Base-by-base conservation (phyloP, 1,139 yeast species). In the Pichia sp. region DNA sequence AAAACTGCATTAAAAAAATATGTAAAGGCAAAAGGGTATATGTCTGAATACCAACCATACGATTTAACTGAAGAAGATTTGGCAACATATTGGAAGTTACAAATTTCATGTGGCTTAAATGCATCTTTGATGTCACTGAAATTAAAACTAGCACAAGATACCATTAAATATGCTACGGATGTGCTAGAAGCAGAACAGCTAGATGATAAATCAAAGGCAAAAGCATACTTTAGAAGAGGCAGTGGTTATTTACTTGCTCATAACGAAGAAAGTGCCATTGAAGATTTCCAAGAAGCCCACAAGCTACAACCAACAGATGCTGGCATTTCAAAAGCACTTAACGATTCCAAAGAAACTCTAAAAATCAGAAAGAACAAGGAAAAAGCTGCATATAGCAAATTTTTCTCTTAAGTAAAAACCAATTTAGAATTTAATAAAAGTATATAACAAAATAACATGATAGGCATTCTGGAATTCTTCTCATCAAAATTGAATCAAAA, bases 161-260 rank as follows among this genome's bases (percentile, higher is more conserved):
- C 82, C 0, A 67, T 87, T 40, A 63, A 67, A 36, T 78, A 84
- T 3, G 76, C 95, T 3, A 65, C 78, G 4, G 77, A 76, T 42
- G 96, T 87, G 0, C 70, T 87, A 45, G 82, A 74, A 33, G 74
- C 73, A 27, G 82, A 80, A 38, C 73, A 68, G 3, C 69, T 83
- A 11, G 87, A 79, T 43, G 83, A 76, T 45, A 76, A 79, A 55
- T 79, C 86, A 28, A 76, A 74, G 61, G 87, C 95, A 8, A 90
- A 90, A 69, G 96, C 96, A 0, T 70, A 76, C 42, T 90, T 84
- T 69, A 80, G 97, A 61, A 80, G 87, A 65, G 97, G 96, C 32
- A 69, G 77, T 59, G 97, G 95, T 1, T 72, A 79, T 55, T 65
- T 78, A 46, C 67, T 76, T 25, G 67, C 71, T 29, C 83, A 83